Conservation (phyloP, 306 rosid species). For the Dryas alaskensis region DNA sequence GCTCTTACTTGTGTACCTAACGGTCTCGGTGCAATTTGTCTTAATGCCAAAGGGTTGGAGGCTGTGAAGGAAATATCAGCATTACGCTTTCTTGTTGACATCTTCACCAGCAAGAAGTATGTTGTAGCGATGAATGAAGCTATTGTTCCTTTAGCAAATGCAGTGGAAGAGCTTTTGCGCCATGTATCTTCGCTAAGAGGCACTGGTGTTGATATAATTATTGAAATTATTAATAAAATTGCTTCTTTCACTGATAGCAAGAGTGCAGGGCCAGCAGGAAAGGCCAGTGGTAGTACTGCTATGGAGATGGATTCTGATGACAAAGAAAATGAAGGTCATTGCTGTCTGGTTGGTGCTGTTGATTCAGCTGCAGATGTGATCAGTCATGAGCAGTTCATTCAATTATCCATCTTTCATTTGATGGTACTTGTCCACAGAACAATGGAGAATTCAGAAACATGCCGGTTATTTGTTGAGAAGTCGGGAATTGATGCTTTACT, state of each 20-base stretch:
- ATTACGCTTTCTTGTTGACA: constrained; percentile 73
- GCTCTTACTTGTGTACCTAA: constrained; percentile 89
- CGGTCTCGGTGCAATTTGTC: constrained; percentile 97
- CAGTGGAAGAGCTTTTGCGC: constrained; percentile 94
- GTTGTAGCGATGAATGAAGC: constrained; percentile 87
- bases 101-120: constrained; percentile 81
- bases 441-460: constrained; percentile 92
- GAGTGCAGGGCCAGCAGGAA: constrained; percentile 50
- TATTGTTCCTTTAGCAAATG: constrained; percentile 85
- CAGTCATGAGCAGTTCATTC: constrained; percentile 65
- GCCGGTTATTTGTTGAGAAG: constrained; percentile 92
- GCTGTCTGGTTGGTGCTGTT: constrained; percentile 44
- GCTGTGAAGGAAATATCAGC: constrained; percentile 72
- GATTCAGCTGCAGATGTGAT: constrained; percentile 66
- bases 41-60: constrained; percentile 85
- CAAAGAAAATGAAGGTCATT: constrained; percentile 48
- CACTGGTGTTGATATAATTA: constrained; percentile 82
- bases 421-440: constrained; percentile 94
- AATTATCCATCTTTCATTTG: constrained; percentile 76
- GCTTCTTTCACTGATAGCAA: constrained; percentile 57
- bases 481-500: constrained; percentile 84
- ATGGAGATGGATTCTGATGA: constrained; percentile 89
- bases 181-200: constrained; percentile 84
- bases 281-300: constrained; percentile 57
- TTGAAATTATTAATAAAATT: constrained; percentile 72